phyloP scores from a whole-genome alignment of 257 asterid species.

The Voacanga thouarsii region DNA sequence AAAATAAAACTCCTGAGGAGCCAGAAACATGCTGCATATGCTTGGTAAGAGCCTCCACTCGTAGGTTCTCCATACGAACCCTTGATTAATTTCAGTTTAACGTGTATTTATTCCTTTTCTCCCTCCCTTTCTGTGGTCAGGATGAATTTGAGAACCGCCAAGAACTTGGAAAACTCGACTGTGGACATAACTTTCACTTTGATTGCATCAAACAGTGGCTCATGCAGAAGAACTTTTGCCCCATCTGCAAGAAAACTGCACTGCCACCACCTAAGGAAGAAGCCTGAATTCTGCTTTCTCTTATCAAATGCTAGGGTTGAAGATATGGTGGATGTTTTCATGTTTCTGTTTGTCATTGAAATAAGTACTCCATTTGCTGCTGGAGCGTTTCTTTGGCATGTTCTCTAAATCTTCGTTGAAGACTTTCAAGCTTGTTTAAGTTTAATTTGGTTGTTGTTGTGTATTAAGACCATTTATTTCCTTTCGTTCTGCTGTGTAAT shows the following conservation, averaged over 20 bases:
- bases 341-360: no score
- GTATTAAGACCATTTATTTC: no score
- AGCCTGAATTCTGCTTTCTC: no score
- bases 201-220: conserved; percentile 25
- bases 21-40: conserved; percentile 6
- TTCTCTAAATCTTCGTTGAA: neutral
- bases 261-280: neutral
- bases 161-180: conserved; percentile 5
- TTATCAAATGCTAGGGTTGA: neutral
- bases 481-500: no score
- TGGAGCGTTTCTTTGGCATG: no score
- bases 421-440: neutral
- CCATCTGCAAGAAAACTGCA: conserved; percentile 11
- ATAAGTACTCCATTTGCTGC: no score
- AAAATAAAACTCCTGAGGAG: neutral
- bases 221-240: conserved; percentile 16
- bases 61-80: neutral
- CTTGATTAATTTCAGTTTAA: neutral
- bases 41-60: neutral
- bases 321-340: no score
- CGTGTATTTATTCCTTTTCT: neutral
- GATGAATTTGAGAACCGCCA: conserved; percentile 11
- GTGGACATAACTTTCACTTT: conserved; percentile 10
- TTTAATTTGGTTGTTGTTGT: no score
- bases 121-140: neutral